phyloP scores from a whole-genome alignment of 73 alveolate species.

The Paramecium sonneborni region DNA sequence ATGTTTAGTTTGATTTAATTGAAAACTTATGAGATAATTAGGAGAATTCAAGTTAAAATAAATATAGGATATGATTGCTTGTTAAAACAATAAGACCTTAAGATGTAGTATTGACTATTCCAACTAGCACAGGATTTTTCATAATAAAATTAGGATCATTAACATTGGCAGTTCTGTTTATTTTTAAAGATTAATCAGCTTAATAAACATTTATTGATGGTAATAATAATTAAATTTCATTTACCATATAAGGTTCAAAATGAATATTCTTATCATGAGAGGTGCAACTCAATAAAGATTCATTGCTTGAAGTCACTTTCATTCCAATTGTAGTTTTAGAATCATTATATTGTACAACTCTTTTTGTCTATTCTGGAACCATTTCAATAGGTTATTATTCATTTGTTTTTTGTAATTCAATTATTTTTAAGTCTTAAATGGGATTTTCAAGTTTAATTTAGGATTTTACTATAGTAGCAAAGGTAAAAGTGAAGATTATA shows the following conservation, averaged over 20 bases:
- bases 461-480: background rate
- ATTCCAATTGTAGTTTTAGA: constrained; percentile 15
- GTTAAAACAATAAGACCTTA: background rate
- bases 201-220: background rate
- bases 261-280: background rate
- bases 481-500: background rate
- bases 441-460: background rate
- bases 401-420: background rate
- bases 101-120: background rate
- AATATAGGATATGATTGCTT: background rate
- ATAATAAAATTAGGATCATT: background rate
- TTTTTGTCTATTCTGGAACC: constrained; percentile 24
- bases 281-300: background rate
- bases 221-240: background rate
- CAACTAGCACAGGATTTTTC: background rate
- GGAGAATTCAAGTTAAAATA: background rate
- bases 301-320: background rate
- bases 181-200: background rate
- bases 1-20: background rate
- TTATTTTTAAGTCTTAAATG: background rate
- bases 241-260: background rate
- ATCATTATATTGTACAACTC: constrained; percentile 12
- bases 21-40: background rate
- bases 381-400: background rate
- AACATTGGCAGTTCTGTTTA: background rate